phyloP scores from a whole-genome alignment of 441 rosid genomes.

The Eutrema salsugineum region DNA sequence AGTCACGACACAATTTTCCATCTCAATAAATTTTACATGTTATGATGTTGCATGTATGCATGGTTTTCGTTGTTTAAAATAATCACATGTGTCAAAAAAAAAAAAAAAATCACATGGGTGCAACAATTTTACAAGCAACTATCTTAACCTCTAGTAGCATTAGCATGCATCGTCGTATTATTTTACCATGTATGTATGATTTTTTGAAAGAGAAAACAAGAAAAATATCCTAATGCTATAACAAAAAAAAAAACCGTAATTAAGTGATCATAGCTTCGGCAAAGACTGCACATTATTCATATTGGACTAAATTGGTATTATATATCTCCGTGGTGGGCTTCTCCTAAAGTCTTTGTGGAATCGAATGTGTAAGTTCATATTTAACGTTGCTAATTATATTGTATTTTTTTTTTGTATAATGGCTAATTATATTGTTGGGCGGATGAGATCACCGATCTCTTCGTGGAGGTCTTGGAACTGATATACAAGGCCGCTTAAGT shows the following conservation, averaged over 20 bases:
- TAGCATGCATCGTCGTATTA: background rate
- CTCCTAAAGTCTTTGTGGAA: background rate
- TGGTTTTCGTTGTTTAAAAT: no score
- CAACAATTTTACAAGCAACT: no score
- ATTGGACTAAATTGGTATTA: background rate
- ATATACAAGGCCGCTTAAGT: background rate
- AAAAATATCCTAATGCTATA: background rate
- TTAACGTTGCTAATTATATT: background rate
- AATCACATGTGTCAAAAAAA: no score
- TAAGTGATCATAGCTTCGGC: background rate
- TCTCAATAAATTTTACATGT: no score
- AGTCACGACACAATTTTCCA: no score
- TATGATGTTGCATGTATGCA: no score
- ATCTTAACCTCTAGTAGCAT: background rate
- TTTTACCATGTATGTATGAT: background rate
- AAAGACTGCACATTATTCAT: background rate
- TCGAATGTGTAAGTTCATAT: background rate
- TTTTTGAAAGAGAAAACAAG: background rate
- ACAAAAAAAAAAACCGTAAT: background rate
- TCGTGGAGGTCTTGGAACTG: background rate
- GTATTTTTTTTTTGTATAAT: no score
- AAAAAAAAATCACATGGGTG: no score
- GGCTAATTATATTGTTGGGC: no score
- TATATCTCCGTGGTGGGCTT: background rate
- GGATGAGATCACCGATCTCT: background rate